A percentile compares a stretch with the other conserved stretches of the same genome.
These are phyloP conservation scores for Vitis hybrid DNA, from an alignment of 177 flowering plant genomes.

Conservation along the genomic window DNA sequence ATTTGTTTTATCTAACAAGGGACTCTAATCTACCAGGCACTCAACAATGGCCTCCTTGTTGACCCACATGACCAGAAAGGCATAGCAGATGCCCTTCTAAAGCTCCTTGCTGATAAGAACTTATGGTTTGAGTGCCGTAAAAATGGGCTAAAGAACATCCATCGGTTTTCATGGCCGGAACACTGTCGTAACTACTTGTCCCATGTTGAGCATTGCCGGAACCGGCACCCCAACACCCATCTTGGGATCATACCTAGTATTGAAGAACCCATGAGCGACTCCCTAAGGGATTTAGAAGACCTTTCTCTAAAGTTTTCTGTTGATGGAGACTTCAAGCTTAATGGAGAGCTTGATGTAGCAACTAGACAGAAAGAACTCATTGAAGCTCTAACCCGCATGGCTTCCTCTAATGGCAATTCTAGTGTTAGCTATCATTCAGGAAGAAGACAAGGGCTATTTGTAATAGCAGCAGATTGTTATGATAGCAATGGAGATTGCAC, in stretches of 20 bases:
- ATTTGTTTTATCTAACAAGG: not conserved
- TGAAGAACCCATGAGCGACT: constrained; percentile 75
- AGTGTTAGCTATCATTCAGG: constrained; percentile 43
- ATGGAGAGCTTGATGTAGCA: constrained; percentile 50
- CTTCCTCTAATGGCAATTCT: constrained; percentile 24
- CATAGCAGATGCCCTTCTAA: constrained; percentile 76
- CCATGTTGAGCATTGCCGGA: constrained; percentile 60
- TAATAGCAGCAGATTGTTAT: constrained; percentile 64
- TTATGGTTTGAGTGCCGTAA: constrained; percentile 76
- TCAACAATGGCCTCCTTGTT: constrained; percentile 72
- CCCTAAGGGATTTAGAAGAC: constrained; percentile 67
- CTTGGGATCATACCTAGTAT: constrained; percentile 38
- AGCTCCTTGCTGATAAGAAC: constrained; percentile 74
- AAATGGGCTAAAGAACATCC: constrained; percentile 77
- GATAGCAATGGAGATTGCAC: constrained; percentile 27
- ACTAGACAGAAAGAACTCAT: constrained; percentile 53
- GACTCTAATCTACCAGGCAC: constrained; percentile 41
- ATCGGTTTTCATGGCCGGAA: constrained; percentile 89
- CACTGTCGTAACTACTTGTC: constrained; percentile 81
- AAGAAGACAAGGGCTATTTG: constrained; percentile 55
- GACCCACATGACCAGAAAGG: constrained; percentile 85
- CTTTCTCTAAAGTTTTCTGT: constrained; percentile 69
- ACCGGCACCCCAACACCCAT: constrained; percentile 58
- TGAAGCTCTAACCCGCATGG: constrained; percentile 43
- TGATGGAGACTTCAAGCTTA: constrained; percentile 58